Percentiles rank a stretch among this genome's conserved stretches.
These are phyloP conservation scores for Cyclotella atomus DNA, from an alignment of 108 stramenopile genomes.

Conservation along the genomic window DNA sequence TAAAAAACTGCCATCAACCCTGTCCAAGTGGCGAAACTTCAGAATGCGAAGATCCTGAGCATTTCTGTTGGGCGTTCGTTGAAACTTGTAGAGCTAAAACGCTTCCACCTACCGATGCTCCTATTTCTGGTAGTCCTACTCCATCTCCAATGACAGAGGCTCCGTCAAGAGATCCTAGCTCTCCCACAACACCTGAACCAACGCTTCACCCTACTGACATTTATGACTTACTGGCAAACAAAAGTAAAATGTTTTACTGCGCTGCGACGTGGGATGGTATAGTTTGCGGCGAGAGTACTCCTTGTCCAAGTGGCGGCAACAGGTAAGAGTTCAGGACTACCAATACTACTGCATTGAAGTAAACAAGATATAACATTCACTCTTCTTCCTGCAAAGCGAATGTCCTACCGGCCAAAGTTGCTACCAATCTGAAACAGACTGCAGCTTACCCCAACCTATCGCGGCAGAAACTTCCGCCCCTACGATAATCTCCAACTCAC, in stretches of 20 bases:
- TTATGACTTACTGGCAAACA: constrained; percentile 27
- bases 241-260: constrained; percentile 29
- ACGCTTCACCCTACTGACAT: constrained; percentile 30
- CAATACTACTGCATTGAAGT: neutral
- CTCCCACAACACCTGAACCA: constrained; percentile 30
- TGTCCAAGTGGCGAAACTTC: constrained; percentile 37
- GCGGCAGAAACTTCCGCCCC: constrained; percentile 3
- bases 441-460: constrained; percentile 18
- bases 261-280: constrained; percentile 27
- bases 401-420: constrained; percentile 30
- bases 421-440: constrained; percentile 13
- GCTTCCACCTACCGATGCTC: constrained; percentile 9
- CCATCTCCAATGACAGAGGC: constrained; percentile 13
- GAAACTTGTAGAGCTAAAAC: constrained; percentile 24
- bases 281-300: constrained; percentile 25
- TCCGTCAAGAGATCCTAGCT: constrained; percentile 33
- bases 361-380: neutral
- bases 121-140: constrained; percentile 14
- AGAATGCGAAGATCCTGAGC: constrained; percentile 51
- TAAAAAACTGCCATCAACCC: constrained; percentile 44
- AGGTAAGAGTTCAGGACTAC: neutral
- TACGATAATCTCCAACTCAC: neutral
- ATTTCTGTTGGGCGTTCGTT: constrained; percentile 53
- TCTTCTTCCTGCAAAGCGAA: constrained; percentile 9
- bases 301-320: constrained; percentile 27